phyloP scores from a whole-genome alignment of 2,329 filamentous ascomycete species.

The Claviceps africana region DNA sequence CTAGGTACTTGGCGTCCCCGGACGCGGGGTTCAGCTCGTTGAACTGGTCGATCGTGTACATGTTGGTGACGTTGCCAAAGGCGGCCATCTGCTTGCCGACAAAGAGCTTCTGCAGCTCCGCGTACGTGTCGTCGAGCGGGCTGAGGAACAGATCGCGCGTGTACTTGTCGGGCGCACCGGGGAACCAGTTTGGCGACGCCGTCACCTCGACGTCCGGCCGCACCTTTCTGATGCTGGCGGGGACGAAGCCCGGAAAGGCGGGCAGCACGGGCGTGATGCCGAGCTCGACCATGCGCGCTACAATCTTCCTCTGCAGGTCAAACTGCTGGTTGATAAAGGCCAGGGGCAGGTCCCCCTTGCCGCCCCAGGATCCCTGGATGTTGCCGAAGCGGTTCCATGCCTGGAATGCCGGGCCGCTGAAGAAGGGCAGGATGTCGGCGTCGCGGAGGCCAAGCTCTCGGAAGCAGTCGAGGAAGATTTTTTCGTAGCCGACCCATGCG shows the following conservation, averaged over 20 bases:
- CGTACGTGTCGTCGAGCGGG: conserved; percentile 29
- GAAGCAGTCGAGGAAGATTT: conserved; percentile 34
- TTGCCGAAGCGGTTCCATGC: conserved; percentile 42
- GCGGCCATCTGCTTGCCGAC: conserved; percentile 29
- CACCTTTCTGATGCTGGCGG: conserved; percentile 24
- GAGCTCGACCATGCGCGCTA: conserved; percentile 34
- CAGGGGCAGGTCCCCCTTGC: conserved; percentile 21
- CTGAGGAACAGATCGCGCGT: conserved; percentile 34
- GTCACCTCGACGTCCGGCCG: conserved; percentile 29
- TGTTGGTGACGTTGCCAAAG: conserved; percentile 32
- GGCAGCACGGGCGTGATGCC: conserved; percentile 39
- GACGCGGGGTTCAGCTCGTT: conserved; percentile 36
- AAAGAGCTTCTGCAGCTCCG: conserved; percentile 29
- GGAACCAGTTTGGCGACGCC: conserved; percentile 27
- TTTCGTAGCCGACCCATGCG: conserved; percentile 37
- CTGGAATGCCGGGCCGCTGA: conserved; percentile 36
- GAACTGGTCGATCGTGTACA: conserved; percentile 39
- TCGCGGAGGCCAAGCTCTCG: conserved; percentile 29
- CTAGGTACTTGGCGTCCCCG: conserved; percentile 27
- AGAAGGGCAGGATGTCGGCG: conserved; percentile 29
- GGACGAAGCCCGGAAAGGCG: conserved; percentile 36
- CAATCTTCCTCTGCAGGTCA: conserved; percentile 32
- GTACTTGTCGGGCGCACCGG: conserved; percentile 18
- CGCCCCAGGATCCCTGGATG: conserved; percentile 35
- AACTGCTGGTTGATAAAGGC: conserved; percentile 34